Evolutionary conservation across 257 asterid species (phyloP).

Genomic region (Solanum acaule): DNA sequence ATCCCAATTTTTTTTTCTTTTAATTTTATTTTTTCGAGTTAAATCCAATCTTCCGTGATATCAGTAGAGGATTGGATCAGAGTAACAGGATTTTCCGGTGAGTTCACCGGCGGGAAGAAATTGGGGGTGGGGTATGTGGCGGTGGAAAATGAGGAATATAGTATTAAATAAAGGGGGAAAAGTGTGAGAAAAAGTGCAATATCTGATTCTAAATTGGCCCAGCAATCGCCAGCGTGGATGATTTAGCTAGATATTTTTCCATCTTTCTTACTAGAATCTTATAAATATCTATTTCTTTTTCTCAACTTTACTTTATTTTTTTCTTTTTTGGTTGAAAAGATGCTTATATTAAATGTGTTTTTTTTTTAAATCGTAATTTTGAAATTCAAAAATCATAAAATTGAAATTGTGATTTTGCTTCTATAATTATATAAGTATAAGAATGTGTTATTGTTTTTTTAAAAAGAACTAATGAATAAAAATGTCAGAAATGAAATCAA

Average conservation of each 20-base stretch:
- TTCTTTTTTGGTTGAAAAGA: neutral
- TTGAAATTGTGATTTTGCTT: neutral
- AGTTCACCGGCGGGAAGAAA: neutral
- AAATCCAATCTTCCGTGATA: neutral
- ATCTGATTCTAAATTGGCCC: conserved; percentile 23
- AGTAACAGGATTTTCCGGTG: neutral
- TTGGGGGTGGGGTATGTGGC: neutral
- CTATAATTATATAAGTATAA: neutral
- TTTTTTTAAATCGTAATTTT: neutral
- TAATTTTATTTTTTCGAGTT: neutral
- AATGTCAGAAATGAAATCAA: neutral
- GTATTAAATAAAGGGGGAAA: conserved; percentile 8
- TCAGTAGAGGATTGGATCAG: neutral
- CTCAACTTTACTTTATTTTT: neutral
- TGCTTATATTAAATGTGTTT: neutral
- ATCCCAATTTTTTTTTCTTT: neutral
- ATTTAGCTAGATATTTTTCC: conserved; percentile 39
- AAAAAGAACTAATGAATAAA: neutral
- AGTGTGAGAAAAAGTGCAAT: conserved; percentile 48
- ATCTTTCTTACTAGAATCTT: neutral
- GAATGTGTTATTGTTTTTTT: neutral
- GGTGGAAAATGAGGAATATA: conserved; percentile 10
- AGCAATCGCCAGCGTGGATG: conserved; percentile 49
- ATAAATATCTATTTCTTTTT: neutral
- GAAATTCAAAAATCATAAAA: neutral